Evolutionary conservation across 805 yeast genomes (phyloP), one percentile per base, ranked within the genome.

Genomic region (Metschnikowia similis): DNA sequence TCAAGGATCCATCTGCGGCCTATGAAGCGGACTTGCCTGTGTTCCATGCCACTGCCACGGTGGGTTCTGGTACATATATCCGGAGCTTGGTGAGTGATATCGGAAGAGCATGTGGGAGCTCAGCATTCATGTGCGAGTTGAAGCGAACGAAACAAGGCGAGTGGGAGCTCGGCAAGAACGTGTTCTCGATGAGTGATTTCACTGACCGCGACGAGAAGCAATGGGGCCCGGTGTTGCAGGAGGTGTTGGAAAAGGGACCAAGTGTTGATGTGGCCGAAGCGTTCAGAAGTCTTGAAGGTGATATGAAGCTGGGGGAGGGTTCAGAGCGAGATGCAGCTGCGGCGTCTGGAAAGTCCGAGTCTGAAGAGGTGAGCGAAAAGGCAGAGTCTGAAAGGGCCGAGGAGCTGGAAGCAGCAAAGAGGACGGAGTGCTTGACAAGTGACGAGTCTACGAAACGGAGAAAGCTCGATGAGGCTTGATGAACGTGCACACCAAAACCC

Each of bases 51-150:
- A 79, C 77, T 13, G 81, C 95, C 4, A 77, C 80, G 34, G 99
- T 92, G 0, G 86, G 96, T 1, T 89, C 97, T 0, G 99, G 99
- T 1, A 94, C 98, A 0, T 94, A 94, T 61, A 90, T 94, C 44
- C 78, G 99, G 56, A 86, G 97, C 2, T 70, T 94, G 48, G 76
- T 94, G 44, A 89, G 96, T 67, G 99, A 94, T 61, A 74, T 88
- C 40, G 98, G 96, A 1, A 79, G 86, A 52, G 86, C 92, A 0
- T 70, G 91, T 62, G 84, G 85, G 14, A 82, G 91, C 0, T 81
- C 88, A 27, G 89, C 96, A 0, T 89, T 89, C 62, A 91, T 94
- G 96, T 96, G 86, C 8, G 83, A 82, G 56, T 77, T 94, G 49
- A 76, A 82, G 8, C 79, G 99, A 61, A 64, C 71, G 8, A 74